These are phyloP conservation scores for Monilinia laxa DNA, from an alignment of 2,329 filamentous ascomycete genomes.

Conservation along the genomic window DNA sequence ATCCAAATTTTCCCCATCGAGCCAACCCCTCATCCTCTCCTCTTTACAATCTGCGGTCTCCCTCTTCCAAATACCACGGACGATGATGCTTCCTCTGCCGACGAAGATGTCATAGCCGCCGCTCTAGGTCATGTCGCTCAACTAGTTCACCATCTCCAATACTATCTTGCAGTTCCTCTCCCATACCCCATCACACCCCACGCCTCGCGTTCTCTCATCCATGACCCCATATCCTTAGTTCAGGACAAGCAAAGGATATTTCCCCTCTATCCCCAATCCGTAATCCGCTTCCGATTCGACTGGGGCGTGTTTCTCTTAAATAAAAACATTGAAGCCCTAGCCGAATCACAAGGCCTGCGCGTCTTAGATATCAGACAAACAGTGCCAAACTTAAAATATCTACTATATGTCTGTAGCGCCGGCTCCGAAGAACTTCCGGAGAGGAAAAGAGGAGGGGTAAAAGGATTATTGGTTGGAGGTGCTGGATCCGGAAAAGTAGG, in stretches of 20 bases:
- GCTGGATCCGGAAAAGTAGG: conserved; percentile 41
- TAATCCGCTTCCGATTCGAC: conserved; percentile 85
- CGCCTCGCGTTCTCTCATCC: conserved; percentile 72
- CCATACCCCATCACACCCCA: conserved; percentile 75
- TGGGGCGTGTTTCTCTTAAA: conserved; percentile 97
- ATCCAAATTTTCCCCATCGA: conserved; percentile 77
- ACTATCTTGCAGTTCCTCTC: conserved; percentile 75
- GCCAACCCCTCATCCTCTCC: conserved; percentile 62
- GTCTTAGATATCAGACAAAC: conserved; percentile 91
- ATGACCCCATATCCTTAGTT: conserved; percentile 68
- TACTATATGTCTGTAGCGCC: conserved; percentile 85
- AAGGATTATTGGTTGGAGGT: conserved; percentile 54
- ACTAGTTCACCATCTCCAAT: conserved; percentile 72
- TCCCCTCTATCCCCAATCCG: conserved; percentile 72
- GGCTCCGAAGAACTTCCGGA: conserved; percentile 64
- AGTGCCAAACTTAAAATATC: conserved; percentile 87
- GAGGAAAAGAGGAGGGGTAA: conserved; percentile 60
- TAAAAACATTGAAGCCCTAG: conserved; percentile 80
- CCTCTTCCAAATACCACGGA: conserved; percentile 77
- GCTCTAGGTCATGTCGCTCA: conserved; percentile 79
- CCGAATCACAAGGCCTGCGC: conserved; percentile 65
- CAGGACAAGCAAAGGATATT: conserved; percentile 60
- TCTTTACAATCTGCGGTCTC: conserved; percentile 80
- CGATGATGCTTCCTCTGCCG: conserved; percentile 52
- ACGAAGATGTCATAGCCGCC: conserved; percentile 73